Conservation (phyloP, 768 basidiomycete species). For the Tricholoma bakamatsutake region DNA sequence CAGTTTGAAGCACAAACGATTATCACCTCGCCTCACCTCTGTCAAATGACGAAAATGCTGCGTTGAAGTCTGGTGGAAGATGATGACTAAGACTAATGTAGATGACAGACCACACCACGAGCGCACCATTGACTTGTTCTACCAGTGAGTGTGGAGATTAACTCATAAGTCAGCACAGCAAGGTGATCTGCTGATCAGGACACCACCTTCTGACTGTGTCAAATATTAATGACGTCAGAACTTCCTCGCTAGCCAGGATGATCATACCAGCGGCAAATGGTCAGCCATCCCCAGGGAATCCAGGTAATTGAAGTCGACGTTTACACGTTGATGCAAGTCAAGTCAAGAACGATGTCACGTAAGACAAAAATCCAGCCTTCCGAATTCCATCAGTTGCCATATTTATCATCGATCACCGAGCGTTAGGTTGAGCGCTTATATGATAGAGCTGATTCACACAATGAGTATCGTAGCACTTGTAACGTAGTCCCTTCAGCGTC, state of each 20-base stretch:
- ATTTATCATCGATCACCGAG: background rate
- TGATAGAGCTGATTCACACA: too few species aligned
- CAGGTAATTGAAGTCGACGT: background rate
- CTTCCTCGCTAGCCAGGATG: too few species aligned
- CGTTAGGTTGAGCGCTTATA: too few species aligned
- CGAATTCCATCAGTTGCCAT: background rate
- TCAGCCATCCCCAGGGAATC: background rate
- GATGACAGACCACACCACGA: background rate
- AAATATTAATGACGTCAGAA: slow-evolving; percentile 4
- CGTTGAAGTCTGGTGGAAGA: slow-evolving; percentile 16
- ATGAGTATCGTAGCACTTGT: too few species aligned
- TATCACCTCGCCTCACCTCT: slow-evolving; percentile 16
- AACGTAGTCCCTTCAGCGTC: background rate
- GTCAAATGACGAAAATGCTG: slow-evolving; percentile 21
- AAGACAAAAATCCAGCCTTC: background rate
- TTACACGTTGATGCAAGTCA: background rate
- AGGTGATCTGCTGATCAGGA: slow-evolving; percentile 6
- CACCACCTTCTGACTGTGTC: slow-evolving; percentile 2
- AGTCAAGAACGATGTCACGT: background rate
- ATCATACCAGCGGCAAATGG: background rate
- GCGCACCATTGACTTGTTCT: slow-evolving; percentile 12
- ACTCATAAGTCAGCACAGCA: background rate
- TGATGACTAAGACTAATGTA: background rate
- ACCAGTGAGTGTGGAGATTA: background rate
- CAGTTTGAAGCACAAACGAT: background rate